Conservation (phyloP, 208 protist genomes). For the Tritrichomonas foetus region DNA sequence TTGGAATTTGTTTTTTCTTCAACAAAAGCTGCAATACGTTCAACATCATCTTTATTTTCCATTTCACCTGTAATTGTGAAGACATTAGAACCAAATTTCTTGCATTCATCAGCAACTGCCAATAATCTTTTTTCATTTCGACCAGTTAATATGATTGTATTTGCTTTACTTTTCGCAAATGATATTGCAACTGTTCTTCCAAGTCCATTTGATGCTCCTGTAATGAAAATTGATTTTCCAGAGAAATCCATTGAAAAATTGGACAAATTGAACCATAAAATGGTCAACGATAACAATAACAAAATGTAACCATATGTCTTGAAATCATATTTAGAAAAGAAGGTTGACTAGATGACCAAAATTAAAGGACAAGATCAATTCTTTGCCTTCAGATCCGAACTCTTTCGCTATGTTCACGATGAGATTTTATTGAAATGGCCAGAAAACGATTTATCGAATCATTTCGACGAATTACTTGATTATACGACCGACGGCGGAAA, state of each 20-base stretch:
- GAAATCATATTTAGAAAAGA: too few species aligned
- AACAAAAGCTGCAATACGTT: background rate
- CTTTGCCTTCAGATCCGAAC: background rate
- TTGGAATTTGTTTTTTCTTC: background rate
- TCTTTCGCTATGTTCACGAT: background rate
- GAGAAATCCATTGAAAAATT: background rate
- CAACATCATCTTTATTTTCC: background rate
- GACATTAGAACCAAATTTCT: background rate
- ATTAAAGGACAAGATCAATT: background rate
- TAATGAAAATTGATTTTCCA: background rate
- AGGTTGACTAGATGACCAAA: too few species aligned
- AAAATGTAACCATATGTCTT: too few species aligned
- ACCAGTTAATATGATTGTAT: background rate
- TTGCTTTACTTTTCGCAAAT: background rate
- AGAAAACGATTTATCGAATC: background rate
- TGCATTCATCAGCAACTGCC: background rate
- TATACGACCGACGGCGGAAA: slow-evolving; percentile 18
- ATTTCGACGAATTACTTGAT: background rate
- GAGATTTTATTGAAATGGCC: background rate
- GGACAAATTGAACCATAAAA: too few species aligned
- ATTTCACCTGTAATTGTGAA: background rate
- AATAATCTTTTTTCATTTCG: background rate
- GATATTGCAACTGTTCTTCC: background rate
- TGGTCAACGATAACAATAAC: too few species aligned
- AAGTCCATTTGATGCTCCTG: background rate